Evolutionary conservation across 176 grass and related monocot species (phyloP).

Genomic region (Themeda triandra): DNA sequence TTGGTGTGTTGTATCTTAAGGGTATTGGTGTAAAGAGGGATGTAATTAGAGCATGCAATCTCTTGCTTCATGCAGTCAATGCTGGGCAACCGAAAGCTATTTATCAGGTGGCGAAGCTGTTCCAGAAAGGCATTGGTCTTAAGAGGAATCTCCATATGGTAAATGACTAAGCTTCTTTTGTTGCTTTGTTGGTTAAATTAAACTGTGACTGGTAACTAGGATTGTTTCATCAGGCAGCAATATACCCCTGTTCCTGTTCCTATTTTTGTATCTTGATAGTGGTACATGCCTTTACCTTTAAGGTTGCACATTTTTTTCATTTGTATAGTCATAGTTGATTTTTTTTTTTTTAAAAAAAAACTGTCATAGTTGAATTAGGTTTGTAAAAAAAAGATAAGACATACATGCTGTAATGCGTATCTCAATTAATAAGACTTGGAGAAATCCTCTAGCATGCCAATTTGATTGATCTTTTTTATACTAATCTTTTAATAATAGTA

Average conservation of each 20-base stretch:
- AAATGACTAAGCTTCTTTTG: constrained; percentile 13
- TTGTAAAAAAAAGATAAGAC: neutral
- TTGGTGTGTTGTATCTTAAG: constrained; percentile 92
- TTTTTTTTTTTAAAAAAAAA: no score
- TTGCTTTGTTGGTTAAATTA: neutral
- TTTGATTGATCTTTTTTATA: neutral
- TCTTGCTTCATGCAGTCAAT: constrained; percentile 81
- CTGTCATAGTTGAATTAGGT: neutral
- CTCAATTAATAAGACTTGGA: neutral
- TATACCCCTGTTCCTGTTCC: neutral
- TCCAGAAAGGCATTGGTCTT: constrained; percentile 87
- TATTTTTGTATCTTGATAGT: neutral
- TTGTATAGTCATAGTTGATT: neutral
- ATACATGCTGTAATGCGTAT: neutral
- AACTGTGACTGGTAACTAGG: neutral
- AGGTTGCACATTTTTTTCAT: neutral
- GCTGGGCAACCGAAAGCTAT: constrained; percentile 94
- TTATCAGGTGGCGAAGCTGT: constrained; percentile 95
- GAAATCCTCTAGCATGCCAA: neutral
- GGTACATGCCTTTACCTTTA: neutral
- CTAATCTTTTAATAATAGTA: neutral
- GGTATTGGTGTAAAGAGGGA: constrained; percentile 94
- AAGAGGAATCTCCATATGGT: constrained; percentile 98
- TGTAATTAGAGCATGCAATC: constrained; percentile 56
- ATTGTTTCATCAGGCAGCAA: neutral